A percentile compares a stretch with the other conserved stretches of the same genome.
Evolutionary conservation across 116 monocot species (phyloP).

Genomic region (Posidonia oceanica): DNA sequence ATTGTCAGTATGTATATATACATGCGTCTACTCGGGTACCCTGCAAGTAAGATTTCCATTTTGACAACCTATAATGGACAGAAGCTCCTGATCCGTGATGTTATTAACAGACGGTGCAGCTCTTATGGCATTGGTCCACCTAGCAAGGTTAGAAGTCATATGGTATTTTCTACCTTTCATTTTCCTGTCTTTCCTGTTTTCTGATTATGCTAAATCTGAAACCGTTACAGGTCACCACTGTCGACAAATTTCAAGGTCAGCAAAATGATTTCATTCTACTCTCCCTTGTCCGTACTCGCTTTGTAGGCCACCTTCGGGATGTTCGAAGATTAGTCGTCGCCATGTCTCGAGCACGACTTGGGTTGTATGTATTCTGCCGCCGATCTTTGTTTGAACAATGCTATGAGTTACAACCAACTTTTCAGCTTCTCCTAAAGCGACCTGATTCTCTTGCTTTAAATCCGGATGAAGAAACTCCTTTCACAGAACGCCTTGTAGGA

Average conservation of each 20-base stretch:
- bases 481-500: slow-evolving; percentile 63
- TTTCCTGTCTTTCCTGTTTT: background rate
- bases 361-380: slow-evolving; percentile 81
- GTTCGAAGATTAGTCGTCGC: slow-evolving; percentile 92
- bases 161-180: background rate
- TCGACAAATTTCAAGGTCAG: slow-evolving; percentile 99
- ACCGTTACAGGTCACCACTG: slow-evolving; percentile 60
- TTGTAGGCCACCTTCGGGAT: slow-evolving; percentile 96
- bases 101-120: slow-evolving; percentile 71
- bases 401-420: slow-evolving; percentile 89
- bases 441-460: slow-evolving; percentile 69
- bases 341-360: slow-evolving; percentile 94
- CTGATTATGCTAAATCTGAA: background rate
- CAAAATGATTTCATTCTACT: slow-evolving; percentile 95
- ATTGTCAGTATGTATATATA: slow-evolving; percentile 98
- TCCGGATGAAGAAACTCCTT: slow-evolving; percentile 61
- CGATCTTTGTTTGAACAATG: slow-evolving; percentile 95
- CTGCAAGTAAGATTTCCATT: slow-evolving; percentile 85
- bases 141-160: slow-evolving; percentile 52
- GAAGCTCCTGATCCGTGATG: slow-evolving; percentile 96
- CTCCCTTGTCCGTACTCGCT: slow-evolving; percentile 88
- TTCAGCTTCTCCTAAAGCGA: slow-evolving; percentile 74
- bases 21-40: slow-evolving; percentile 91
- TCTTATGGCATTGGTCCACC: slow-evolving; percentile 79
- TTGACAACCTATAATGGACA: slow-evolving; percentile 99